phyloP scores from a whole-genome alignment of 495 filamentous ascomycete species.

The Penicillium robsamsonii region DNA sequence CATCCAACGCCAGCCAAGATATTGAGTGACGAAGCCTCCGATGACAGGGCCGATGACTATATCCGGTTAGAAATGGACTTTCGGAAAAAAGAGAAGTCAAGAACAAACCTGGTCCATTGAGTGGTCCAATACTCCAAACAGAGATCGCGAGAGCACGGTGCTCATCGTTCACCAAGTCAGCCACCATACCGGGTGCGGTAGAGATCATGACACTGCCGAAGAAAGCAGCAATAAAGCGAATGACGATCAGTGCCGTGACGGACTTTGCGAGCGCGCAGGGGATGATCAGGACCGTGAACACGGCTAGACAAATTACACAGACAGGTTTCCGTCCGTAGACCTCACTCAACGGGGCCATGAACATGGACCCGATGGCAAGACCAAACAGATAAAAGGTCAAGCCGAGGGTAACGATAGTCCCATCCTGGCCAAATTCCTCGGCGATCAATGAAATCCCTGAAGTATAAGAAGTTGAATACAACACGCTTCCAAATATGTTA shows the following conservation, averaged over 20 bases:
- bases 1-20: conserved; percentile 83
- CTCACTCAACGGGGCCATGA: conserved; percentile 76
- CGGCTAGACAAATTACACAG: conserved; percentile 59
- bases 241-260: conserved; percentile 60
- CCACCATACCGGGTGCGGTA: conserved; percentile 79
- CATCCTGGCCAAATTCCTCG: conserved; percentile 59
- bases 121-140: conserved; percentile 73
- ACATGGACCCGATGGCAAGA: conserved; percentile 66
- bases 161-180: conserved; percentile 71
- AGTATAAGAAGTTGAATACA: conserved; percentile 86
- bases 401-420: conserved; percentile 65
- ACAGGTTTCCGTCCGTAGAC: conserved; percentile 75
- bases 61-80: background rate
- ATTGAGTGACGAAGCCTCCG: conserved; percentile 67
- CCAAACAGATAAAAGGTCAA: conserved; percentile 70
- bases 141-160: conserved; percentile 70
- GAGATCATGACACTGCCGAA: conserved; percentile 77
- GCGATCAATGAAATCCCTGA: conserved; percentile 65
- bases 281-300: conserved; percentile 66
- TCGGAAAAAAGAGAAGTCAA: background rate
- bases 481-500: conserved; percentile 45
- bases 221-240: conserved; percentile 73
- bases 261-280: conserved; percentile 69
- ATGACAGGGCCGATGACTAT: conserved; percentile 55
- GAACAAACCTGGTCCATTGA: conserved; percentile 64